phyloP scores from a whole-genome alignment of 140 eudicot species.

The Flaveria floridana region DNA sequence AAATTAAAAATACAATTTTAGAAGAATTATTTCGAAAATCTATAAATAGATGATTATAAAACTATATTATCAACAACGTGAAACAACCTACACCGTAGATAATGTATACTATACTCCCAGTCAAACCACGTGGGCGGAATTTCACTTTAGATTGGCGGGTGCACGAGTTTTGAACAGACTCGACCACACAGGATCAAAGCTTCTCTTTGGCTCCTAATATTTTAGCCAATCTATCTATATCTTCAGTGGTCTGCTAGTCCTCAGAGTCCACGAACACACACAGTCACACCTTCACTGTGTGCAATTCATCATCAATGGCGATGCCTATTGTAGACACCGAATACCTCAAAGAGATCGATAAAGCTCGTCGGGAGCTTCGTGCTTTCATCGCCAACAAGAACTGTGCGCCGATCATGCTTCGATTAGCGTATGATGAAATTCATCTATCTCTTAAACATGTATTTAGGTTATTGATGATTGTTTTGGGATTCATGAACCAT shows the following conservation, averaged over 20 bases:
- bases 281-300: conserved; percentile 30
- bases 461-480: conserved; percentile 6
- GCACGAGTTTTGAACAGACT: conserved; percentile 6
- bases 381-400: conserved; percentile 81
- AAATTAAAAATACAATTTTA: background rate
- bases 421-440: conserved; percentile 65
- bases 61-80: background rate
- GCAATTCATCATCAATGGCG: conserved; percentile 62
- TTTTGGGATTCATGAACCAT: background rate
- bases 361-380: conserved; percentile 91
- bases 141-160: conserved; percentile 9
- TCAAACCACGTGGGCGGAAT: conserved; percentile 25
- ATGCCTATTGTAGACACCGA: conserved; percentile 75
- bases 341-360: conserved; percentile 70
- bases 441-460: conserved; percentile 22
- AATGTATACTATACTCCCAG: background rate
- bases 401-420: conserved; percentile 95
- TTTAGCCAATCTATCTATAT: conserved; percentile 19
- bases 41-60: too few species aligned
- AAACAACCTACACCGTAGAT: conserved; percentile 22
- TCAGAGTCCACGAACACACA: conserved; percentile 30
- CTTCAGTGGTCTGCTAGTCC: conserved; percentile 26
- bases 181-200: conserved; percentile 35
- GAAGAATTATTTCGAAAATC: background rate
- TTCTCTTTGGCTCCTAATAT: conserved; percentile 22